These are phyloP conservation scores for Chalaropsis thielavioides DNA, from an alignment of 2,329 filamentous ascomycete species.

Conservation along the genomic window DNA sequence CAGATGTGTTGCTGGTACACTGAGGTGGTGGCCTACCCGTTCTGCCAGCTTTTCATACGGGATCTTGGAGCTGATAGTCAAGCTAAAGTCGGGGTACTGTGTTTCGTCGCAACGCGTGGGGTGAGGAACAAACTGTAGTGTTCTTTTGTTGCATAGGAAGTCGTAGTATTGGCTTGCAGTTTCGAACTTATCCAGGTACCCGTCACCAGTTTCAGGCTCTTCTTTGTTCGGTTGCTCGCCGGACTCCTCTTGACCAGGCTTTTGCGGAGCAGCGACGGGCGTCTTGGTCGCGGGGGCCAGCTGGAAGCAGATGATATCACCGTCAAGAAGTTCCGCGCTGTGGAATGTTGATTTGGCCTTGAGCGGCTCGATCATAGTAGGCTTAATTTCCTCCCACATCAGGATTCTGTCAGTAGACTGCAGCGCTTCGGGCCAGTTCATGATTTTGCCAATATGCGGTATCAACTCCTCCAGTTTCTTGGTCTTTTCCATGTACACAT, in stretches of 20 bases:
- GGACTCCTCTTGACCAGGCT: neutral
- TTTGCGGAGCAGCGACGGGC: neutral
- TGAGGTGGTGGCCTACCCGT: slow-evolving; percentile 65
- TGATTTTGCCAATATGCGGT: slow-evolving; percentile 60
- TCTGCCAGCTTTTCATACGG: slow-evolving; percentile 75
- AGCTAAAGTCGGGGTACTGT: slow-evolving; percentile 52
- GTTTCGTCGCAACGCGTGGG: slow-evolving; percentile 39
- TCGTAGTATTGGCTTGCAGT: slow-evolving; percentile 86
- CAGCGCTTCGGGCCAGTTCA: slow-evolving; percentile 72
- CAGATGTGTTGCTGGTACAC: slow-evolving; percentile 69
- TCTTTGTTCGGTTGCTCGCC: neutral
- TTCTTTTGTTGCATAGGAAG: slow-evolving; percentile 72
- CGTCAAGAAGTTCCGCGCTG: slow-evolving; percentile 87
- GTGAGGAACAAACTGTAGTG: slow-evolving; percentile 62
- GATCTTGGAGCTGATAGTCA: slow-evolving; percentile 76
- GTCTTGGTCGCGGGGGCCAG: neutral
- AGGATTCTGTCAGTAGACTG: slow-evolving; percentile 44
- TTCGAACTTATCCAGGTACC: slow-evolving; percentile 36
- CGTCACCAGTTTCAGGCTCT: slow-evolving; percentile 15
- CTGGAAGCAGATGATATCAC: slow-evolving; percentile 94
- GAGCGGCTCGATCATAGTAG: slow-evolving; percentile 88
- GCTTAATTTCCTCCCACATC: slow-evolving; percentile 97
- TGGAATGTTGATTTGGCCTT: slow-evolving; percentile 83
- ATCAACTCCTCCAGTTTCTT: slow-evolving; percentile 79
- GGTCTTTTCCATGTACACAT: slow-evolving; percentile 75